Evolutionary conservation across 805 yeast species (phyloP).

Genomic region (Saturnispora mendoncae): DNA sequence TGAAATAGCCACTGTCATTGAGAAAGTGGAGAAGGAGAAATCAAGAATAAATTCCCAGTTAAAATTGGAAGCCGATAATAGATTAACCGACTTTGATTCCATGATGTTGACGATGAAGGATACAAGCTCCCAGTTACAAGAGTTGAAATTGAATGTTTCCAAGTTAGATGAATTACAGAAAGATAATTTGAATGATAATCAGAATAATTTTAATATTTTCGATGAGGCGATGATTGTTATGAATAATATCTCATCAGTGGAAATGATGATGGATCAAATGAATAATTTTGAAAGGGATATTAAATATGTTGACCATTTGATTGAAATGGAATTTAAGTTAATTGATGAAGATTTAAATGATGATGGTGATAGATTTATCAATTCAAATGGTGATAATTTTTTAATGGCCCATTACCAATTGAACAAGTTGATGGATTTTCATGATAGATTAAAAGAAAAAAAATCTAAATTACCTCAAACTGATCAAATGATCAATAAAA

Average conservation of each 20-base stretch:
- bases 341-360: conserved; percentile 14
- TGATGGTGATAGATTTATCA: conserved; percentile 15
- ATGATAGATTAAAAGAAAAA: conserved; percentile 59
- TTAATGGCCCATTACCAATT: conserved; percentile 62
- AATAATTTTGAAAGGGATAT: conserved; percentile 44
- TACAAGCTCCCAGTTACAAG: conserved; percentile 38
- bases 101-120: conserved; percentile 21
- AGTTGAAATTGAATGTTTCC: conserved; percentile 33
- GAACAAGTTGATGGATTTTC: conserved; percentile 65
- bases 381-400: conserved; percentile 42
- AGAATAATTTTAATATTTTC: conserved; percentile 61
- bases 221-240: conserved; percentile 58
- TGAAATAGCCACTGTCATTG: conserved; percentile 44
- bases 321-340: conserved; percentile 36
- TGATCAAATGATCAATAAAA: conserved; percentile 51
- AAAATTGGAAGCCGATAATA: conserved; percentile 56
- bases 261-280: conserved; percentile 55
- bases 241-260: conserved; percentile 64
- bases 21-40: conserved; percentile 59
- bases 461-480: conserved; percentile 45
- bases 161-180: conserved; percentile 30
- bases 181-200: conserved; percentile 41
- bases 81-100: conserved; percentile 16
- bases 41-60: conserved; percentile 67
- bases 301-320: conserved; percentile 40